Percentiles rank a stretch among this genome's conserved stretches.
Conservation (phyloP, 1,139 yeast genomes). For the Protomyces inundatus region DNA sequence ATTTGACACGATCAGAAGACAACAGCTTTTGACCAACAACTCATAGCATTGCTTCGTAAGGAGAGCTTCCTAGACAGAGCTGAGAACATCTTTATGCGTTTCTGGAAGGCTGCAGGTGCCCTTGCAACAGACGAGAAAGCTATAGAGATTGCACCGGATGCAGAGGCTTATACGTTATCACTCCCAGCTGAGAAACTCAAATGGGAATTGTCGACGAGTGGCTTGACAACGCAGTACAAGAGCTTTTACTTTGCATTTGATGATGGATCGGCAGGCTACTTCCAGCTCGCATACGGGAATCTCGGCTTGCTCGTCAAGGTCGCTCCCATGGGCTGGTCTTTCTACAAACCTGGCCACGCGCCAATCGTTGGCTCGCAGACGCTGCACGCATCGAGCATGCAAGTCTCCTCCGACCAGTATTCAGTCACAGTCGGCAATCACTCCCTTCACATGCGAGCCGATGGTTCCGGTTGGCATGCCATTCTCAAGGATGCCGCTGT, state of each 20-base stretch:
- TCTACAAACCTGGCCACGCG: not conserved
- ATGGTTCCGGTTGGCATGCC: constrained; percentile 14
- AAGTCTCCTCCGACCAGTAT: constrained; percentile 5
- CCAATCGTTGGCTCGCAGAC: constrained; percentile 21
- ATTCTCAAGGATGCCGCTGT: constrained; percentile 4
- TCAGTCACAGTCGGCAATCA: constrained; percentile 4
- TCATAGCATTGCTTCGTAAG: too few relatives aligned
- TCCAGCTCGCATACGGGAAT: constrained; percentile 27
- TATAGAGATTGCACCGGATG: not conserved
- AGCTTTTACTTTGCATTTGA: constrained; percentile 26
- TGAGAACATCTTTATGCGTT: not conserved
- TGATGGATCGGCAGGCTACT: constrained; percentile 26
- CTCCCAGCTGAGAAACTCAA: constrained; percentile 1
- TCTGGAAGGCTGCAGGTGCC: not conserved
- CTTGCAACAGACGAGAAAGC: not conserved
- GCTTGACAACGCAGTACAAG: constrained; percentile 29
- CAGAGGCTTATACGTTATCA: not conserved
- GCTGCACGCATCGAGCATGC: constrained; percentile 14
- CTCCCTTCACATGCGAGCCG: constrained; percentile 13
- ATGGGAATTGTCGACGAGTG: constrained; percentile 19
- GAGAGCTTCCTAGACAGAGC: not conserved
- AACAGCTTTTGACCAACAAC: too few relatives aligned
- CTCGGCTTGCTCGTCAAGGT: constrained; percentile 25
- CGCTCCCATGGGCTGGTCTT: constrained; percentile 17
- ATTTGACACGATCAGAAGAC: too few relatives aligned